These are phyloP conservation scores for Rhizopogon salebrosus DNA, from an alignment of 768 basidiomycete genomes.

Conservation along the genomic window DNA sequence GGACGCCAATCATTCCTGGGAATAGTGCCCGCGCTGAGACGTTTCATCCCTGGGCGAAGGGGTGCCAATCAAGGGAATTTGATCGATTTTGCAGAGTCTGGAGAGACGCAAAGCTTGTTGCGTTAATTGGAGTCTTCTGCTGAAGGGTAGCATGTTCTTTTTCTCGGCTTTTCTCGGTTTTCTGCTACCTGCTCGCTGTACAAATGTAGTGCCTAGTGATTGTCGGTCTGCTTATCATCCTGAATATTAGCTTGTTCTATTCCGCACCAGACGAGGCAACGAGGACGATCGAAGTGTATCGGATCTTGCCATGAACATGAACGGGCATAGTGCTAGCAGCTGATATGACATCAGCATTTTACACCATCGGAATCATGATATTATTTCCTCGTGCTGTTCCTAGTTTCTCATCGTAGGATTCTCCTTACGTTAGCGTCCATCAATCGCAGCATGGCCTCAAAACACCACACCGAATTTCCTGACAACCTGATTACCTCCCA, in stretches of 20 bases:
- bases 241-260: background rate
- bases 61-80: background rate
- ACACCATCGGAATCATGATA: background rate
- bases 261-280: background rate
- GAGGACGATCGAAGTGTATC: background rate
- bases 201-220: background rate
- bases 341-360: too few species aligned
- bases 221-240: background rate
- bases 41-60: constrained; percentile 3
- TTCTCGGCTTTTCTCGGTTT: background rate
- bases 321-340: too few species aligned
- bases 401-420: constrained; percentile 4
- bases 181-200: background rate
- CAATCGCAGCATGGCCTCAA: constrained; percentile 28
- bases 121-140: constrained; percentile 1
- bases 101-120: constrained; percentile 12
- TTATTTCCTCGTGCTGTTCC: constrained; percentile 5
- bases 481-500: background rate
- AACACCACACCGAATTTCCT: constrained; percentile 12
- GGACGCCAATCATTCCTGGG: constrained; percentile 5
- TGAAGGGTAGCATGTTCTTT: background rate
- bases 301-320: background rate
- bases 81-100: constrained; percentile 6
- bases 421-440: constrained; percentile 16
- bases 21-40: constrained; percentile 9